Percentiles rank a stretch among this genome's conserved stretches.
Conservation (phyloP, 2,329 filamentous ascomycete genomes). For the Lasiodiplodia sp. region DNA sequence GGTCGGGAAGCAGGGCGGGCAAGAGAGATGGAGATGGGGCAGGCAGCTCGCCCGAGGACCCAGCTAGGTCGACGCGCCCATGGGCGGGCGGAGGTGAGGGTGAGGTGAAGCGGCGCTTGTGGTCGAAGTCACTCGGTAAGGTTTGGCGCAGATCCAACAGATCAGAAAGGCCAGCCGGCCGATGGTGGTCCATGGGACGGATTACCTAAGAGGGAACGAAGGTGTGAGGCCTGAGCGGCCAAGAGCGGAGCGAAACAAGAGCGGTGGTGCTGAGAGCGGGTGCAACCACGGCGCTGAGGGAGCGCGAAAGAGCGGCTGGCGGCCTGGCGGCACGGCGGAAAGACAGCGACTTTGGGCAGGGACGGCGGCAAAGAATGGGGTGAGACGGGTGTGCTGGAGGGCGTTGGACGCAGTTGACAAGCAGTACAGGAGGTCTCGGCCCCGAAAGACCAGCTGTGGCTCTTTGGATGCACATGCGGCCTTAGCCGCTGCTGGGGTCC, state of each 20-base stretch:
- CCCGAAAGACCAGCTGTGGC: slow-evolving; percentile 26
- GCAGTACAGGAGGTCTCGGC: slow-evolving; percentile 26
- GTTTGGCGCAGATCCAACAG: slow-evolving; percentile 29
- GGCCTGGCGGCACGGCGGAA: neutral
- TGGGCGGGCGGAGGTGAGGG: slow-evolving; percentile 21
- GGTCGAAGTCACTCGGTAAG: slow-evolving; percentile 28
- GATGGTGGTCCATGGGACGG: slow-evolving; percentile 27
- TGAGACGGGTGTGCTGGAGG: slow-evolving; percentile 26
- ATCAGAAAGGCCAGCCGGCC: slow-evolving; percentile 26
- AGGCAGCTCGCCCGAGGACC: slow-evolving; percentile 11
- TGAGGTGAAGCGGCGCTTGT: slow-evolving; percentile 23
- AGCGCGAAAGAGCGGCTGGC: slow-evolving; percentile 5
- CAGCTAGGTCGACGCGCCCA: slow-evolving; percentile 18
- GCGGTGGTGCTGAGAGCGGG: slow-evolving; percentile 11
- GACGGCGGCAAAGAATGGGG: slow-evolving; percentile 25
- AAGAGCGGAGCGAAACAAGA: neutral
- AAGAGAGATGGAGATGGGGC: slow-evolving; percentile 14
- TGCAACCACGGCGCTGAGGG: slow-evolving; percentile 3
- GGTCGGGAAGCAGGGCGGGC: slow-evolving; percentile 16
- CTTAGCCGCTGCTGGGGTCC: slow-evolving; percentile 25
- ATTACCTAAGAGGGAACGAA: slow-evolving; percentile 24
- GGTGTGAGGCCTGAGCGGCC: slow-evolving; percentile 7
- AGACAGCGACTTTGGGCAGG: slow-evolving; percentile 9
- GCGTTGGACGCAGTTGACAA: slow-evolving; percentile 22
- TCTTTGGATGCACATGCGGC: slow-evolving; percentile 26